Percentiles rank a stretch among this genome's conserved stretches.
phyloP scores from a whole-genome alignment of 2,329 filamentous ascomycete genomes.

The Diaporthe caulivora region DNA sequence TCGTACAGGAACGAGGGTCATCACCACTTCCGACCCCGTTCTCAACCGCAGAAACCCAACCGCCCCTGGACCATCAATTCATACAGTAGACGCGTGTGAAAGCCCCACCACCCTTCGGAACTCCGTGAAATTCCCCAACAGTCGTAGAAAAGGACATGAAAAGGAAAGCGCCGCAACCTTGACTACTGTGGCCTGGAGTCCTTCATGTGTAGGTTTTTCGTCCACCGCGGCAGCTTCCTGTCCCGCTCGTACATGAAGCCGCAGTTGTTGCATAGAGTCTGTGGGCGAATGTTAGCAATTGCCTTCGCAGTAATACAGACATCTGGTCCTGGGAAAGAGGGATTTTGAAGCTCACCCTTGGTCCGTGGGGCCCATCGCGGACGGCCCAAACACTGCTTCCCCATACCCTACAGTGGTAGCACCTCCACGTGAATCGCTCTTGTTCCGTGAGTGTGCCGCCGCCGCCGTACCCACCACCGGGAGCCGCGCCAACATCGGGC shows the following conservation, averaged over 20 bases:
- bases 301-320: neutral
- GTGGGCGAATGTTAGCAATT: slow-evolving; percentile 41
- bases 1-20: slow-evolving; percentile 3
- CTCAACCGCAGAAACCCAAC: neutral
- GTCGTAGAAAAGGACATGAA: neutral
- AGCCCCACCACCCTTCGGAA: neutral
- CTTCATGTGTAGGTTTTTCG: slow-evolving; percentile 72
- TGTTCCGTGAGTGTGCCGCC: slow-evolving; percentile 76
- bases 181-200: slow-evolving; percentile 47
- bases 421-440: slow-evolving; percentile 88
- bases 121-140: neutral
- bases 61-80: neutral
- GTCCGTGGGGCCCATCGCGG: slow-evolving; percentile 86
- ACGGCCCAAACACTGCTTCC: slow-evolving; percentile 95
- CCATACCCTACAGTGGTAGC: slow-evolving; percentile 88
- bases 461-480: slow-evolving; percentile 77
- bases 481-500: slow-evolving; percentile 73
- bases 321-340: slow-evolving; percentile 26
- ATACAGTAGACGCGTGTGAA: slow-evolving; percentile 5
- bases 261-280: slow-evolving; percentile 95
- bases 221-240: slow-evolving; percentile 83
- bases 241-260: slow-evolving; percentile 90
- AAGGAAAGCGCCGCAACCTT: neutral
- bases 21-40: neutral
- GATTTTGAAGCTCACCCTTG: slow-evolving; percentile 72